These are phyloP conservation scores for Lentinula detonsa DNA, from an alignment of 768 basidiomycete genomes.

Conservation along the genomic window DNA sequence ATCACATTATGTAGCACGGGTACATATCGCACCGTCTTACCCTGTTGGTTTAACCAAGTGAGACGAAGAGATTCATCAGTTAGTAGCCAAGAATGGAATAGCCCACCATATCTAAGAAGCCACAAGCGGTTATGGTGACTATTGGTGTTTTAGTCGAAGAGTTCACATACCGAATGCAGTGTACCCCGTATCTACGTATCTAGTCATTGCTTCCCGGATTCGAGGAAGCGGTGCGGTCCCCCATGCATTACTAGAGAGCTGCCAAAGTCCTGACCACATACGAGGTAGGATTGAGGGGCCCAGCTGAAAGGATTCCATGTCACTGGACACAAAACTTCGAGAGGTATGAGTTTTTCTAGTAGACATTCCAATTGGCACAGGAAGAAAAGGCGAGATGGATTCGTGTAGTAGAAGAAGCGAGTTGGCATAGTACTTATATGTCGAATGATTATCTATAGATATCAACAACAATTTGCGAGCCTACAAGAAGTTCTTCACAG, in stretches of 20 bases:
- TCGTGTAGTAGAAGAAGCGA: not conserved
- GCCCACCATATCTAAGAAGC: constrained; percentile 49
- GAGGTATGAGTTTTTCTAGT: not conserved
- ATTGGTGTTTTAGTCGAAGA: not conserved
- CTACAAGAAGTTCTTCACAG: not conserved
- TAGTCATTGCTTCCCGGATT: constrained; percentile 62
- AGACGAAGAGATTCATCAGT: not conserved
- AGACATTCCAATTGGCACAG: not conserved
- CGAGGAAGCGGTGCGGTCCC: constrained; percentile 63
- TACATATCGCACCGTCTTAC: not conserved
- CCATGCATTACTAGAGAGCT: constrained; percentile 83
- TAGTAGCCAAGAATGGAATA: constrained; percentile 2
- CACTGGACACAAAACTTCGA: not conserved
- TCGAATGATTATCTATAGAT: not conserved
- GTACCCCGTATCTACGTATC: constrained; percentile 56
- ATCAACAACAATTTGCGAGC: no score
- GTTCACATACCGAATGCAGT: constrained; percentile 50
- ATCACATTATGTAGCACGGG: not conserved
- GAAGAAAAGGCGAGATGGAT: not conserved
- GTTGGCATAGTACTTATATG: not conserved
- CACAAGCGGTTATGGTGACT: not conserved
- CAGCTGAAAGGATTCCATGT: constrained; percentile 43
- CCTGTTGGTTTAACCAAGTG: not conserved
- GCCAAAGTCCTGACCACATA: constrained; percentile 79
- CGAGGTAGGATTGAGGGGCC: constrained; percentile 57